Evolutionary conservation across 2,329 filamentous ascomycete species (phyloP).

Genomic region (Westerdykella sp.): DNA sequence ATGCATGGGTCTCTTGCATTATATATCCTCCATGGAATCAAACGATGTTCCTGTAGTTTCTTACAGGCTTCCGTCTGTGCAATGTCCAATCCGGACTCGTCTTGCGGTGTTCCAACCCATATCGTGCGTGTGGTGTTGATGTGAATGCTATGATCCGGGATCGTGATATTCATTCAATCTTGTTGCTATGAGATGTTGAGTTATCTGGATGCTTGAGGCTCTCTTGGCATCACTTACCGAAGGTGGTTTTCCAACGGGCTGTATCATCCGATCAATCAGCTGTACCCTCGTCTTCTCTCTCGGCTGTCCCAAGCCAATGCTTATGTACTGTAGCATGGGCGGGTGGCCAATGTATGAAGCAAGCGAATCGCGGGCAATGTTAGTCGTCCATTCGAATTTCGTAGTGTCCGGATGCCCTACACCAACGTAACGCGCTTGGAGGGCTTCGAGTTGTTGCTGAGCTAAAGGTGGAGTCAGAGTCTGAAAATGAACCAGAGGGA

Average conservation of each 20-base stretch:
- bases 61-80: too few species aligned
- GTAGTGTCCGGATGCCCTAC: conserved; percentile 96
- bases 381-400: conserved; percentile 94
- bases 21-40: too few species aligned
- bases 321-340: conserved; percentile 79
- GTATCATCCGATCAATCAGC: conserved; percentile 70
- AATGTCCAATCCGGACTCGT: too few species aligned
- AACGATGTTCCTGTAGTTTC: too few species aligned
- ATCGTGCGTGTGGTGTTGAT: too few species aligned
- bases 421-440: conserved; percentile 92
- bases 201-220: not conserved
- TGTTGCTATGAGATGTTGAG: conserved; percentile 3
- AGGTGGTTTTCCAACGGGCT: conserved; percentile 60
- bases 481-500: not conserved
- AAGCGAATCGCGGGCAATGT: conserved; percentile 90
- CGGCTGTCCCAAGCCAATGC: conserved; percentile 80
- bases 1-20: too few species aligned
- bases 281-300: conserved; percentile 71
- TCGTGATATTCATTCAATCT: conserved; percentile 6
- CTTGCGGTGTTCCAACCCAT: too few species aligned
- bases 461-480: conserved; percentile 40
- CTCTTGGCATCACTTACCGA: conserved; percentile 42
- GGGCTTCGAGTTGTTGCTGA: conserved; percentile 93
- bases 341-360: conserved; percentile 85
- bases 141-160: too few species aligned